These are phyloP conservation scores for Pestalotiopsis sp. DNA, from an alignment of 2,329 filamentous ascomycete species.

Conservation along the genomic window DNA sequence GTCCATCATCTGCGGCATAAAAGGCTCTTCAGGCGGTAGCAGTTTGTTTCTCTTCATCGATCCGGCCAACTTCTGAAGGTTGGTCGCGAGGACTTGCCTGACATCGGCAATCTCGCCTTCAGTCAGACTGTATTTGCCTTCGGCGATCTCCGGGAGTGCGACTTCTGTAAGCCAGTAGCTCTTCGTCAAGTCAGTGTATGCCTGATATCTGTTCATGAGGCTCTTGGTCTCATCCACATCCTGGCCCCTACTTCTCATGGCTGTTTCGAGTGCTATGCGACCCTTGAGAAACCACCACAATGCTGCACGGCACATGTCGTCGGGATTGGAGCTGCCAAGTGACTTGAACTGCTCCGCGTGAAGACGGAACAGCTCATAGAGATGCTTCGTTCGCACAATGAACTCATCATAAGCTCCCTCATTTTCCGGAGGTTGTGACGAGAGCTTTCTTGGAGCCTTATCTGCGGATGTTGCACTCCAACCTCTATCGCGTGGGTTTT, in stretches of 20 bases:
- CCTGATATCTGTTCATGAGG: conserved; percentile 67
- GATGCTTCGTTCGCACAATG: conserved; percentile 68
- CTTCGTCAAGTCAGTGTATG: conserved; percentile 85
- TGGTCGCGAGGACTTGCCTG: conserved; percentile 60
- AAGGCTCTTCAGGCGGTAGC: conserved; percentile 68
- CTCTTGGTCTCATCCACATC: conserved; percentile 57
- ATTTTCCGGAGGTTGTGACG: conserved; percentile 36
- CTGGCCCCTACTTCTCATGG: conserved; percentile 67
- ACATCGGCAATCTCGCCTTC: conserved; percentile 54
- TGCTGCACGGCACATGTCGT: conserved; percentile 71
- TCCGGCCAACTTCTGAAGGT: conserved; percentile 72
- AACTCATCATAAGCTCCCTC: conserved; percentile 70
- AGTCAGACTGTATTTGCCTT: conserved; percentile 42
- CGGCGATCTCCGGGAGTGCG: conserved; percentile 51
- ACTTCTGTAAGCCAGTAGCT: conserved; percentile 76
- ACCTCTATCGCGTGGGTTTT: conserved; percentile 20
- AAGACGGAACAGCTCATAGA: conserved; percentile 75
- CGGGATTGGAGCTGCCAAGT: conserved; percentile 62
- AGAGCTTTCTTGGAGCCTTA: conserved; percentile 34
- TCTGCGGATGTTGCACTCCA: conserved; percentile 17
- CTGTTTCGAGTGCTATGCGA: conserved; percentile 72
- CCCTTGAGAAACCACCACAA: conserved; percentile 92
- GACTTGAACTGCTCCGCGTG: conserved; percentile 76
- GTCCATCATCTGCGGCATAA: conserved; percentile 78
- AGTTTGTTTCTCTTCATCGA: conserved; percentile 87